Evolutionary conservation across 768 basidiomycete genomes (phyloP).

Genomic region (Russula brevipes): DNA sequence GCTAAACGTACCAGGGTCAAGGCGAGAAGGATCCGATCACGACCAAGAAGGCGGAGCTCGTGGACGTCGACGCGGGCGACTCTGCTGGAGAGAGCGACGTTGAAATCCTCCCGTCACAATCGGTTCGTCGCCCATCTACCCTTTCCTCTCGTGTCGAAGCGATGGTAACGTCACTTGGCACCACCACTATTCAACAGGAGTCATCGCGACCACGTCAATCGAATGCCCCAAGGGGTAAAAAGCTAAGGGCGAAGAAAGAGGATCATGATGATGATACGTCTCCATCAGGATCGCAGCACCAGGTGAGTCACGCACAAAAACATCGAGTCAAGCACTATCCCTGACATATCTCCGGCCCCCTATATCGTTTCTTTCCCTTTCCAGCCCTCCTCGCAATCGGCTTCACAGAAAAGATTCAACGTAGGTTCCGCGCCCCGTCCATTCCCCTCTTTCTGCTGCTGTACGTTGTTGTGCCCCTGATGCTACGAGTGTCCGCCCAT

Average conservation of each 20-base stretch:
- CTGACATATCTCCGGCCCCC: too few species aligned
- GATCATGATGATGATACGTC: background rate
- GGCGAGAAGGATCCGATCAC: background rate
- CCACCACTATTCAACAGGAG: too few species aligned
- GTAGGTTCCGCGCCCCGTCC: background rate
- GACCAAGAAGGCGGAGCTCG: background rate
- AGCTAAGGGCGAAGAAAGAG: background rate
- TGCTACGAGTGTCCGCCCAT: too few species aligned
- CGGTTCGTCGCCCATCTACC: background rate
- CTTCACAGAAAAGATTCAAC: slow-evolving; percentile 7
- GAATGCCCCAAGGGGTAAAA: background rate
- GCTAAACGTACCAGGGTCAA: background rate
- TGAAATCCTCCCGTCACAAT: slow-evolving; percentile 11
- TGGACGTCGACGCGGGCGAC: background rate
- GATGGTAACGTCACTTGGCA: too few species aligned
- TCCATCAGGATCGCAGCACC: slow-evolving; percentile 5
- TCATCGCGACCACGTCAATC: background rate
- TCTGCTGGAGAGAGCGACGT: slow-evolving; percentile 13
- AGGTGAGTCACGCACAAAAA: slow-evolving; percentile 2
- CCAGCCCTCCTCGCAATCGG: background rate
- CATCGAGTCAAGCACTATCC: too few species aligned
- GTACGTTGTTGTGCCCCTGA: too few species aligned
- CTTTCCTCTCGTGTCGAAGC: too few species aligned
- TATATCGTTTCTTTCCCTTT: too few species aligned
- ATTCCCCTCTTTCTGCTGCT: too few species aligned